These are phyloP conservation scores for Mycosphaerella arachidis DNA, from an alignment of 2,329 filamentous ascomycete genomes.

Conservation along the genomic window DNA sequence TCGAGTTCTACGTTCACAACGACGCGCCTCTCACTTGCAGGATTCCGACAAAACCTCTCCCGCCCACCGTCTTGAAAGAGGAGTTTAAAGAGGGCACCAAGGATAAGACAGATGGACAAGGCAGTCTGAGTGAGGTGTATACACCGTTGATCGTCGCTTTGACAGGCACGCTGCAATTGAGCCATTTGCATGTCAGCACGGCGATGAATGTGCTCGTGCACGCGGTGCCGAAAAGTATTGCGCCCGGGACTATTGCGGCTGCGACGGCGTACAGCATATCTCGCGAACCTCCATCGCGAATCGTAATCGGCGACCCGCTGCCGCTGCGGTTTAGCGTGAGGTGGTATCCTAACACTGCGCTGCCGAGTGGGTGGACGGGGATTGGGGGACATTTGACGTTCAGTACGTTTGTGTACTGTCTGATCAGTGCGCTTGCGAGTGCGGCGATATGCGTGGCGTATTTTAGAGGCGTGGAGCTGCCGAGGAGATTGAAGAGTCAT, in stretches of 20 bases:
- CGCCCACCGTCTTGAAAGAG: conserved; percentile 35
- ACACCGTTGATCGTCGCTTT: conserved; percentile 85
- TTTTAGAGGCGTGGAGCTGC: conserved; percentile 50
- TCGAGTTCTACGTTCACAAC: conserved; percentile 97
- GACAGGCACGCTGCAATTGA: conserved; percentile 80
- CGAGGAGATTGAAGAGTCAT: conserved; percentile 51
- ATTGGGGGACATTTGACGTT: conserved; percentile 49
- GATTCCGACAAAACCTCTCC: conserved; percentile 69
- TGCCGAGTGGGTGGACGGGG: conserved; percentile 56
- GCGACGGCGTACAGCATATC: conserved; percentile 77
- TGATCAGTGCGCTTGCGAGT: conserved; percentile 44
- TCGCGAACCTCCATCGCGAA: conserved; percentile 55
- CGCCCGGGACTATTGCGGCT: conserved; percentile 76
- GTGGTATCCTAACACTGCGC: conserved; percentile 74
- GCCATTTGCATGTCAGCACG: conserved; percentile 85
- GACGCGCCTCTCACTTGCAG: conserved; percentile 91
- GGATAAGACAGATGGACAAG: conserved; percentile 35
- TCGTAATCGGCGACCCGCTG: conserved; percentile 83
- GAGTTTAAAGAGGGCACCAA: conserved; percentile 31
- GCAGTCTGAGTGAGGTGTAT: conserved; percentile 47
- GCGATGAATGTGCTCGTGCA: conserved; percentile 85
- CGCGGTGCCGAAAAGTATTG: conserved; percentile 50
- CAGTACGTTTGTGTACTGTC: conserved; percentile 47
- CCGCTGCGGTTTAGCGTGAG: conserved; percentile 74
- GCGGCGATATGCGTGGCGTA: conserved; percentile 52